A percentile compares a stretch with the other conserved stretches of the same genome.
Evolutionary conservation across 345 rosid species (phyloP).

Genomic region (Citrus mangshanensis): DNA sequence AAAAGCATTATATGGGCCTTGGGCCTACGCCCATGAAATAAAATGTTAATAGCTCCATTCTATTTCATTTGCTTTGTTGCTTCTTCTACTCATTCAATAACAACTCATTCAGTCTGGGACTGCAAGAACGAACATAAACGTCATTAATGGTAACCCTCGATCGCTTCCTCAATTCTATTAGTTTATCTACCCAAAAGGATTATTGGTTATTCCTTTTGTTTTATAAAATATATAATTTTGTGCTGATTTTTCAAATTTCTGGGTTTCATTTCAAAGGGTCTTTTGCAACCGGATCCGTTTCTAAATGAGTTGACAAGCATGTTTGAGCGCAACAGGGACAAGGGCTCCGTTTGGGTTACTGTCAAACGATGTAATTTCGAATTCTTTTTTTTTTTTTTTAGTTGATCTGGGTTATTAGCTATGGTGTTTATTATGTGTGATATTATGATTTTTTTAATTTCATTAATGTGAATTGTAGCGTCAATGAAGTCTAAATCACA

Average conservation of each 20-base stretch:
- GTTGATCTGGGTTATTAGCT: not conserved
- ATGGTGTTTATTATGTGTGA: not conserved
- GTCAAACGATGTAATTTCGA: conserved; percentile 71
- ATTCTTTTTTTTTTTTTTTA: not conserved
- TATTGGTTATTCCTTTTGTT: not conserved
- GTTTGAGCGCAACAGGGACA: conserved; percentile 78
- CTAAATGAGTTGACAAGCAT: conserved; percentile 88
- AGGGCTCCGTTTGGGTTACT: conserved; percentile 91
- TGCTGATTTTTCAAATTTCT: not conserved
- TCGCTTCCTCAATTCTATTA: not conserved
- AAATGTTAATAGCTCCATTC: not conserved
- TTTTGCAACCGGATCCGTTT: conserved; percentile 79
- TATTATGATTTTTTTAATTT: not conserved
- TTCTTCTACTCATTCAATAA: not conserved
- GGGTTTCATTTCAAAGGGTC: conserved; percentile 40
- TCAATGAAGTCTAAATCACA: conserved; percentile 79
- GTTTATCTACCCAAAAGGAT: not conserved
- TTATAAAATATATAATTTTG: not conserved
- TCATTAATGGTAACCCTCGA: conserved; percentile 17
- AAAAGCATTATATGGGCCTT: not conserved
- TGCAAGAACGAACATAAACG: not conserved
- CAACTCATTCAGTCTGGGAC: no score
- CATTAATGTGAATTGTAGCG: conserved; percentile 29
- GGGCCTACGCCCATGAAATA: not conserved
- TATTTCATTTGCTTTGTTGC: not conserved